Base-by-base conservation (phyloP, 116 monocot genomes). In the Zostera marina region DNA sequence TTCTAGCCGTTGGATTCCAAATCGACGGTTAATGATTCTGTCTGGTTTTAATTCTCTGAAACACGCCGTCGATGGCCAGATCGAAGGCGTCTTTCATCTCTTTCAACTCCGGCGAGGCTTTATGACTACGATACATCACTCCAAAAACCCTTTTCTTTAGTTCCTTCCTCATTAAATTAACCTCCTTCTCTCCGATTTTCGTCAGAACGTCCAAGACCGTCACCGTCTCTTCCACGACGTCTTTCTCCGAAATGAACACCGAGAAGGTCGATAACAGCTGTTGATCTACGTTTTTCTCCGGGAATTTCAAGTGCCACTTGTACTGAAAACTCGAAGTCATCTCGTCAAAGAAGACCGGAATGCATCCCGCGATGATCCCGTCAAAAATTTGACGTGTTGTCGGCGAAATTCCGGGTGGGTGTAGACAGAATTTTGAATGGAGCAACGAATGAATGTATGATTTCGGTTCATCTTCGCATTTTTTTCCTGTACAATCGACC, bases 31-130 rank as follows among this genome's bases (percentile, higher is more conserved):
- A 32, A 32, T n/a, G 32, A 32, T 32, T 5, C 32, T 5, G 4
- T 32, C 32, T 32, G 5, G 0, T 32, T 32, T 54, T 41, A 53
- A 94, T 72, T 65, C 76, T 64, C 24, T 72, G 56, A 22, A 94
- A 64, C 8, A 65, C 80, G 41, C 89, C 89, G 13, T 96, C 89
- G 3, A 96, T 61, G 9, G 89, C 82, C 3, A 96, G 47, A 63
- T 96, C 94, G 42, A 96, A 63, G 3, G 85, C 94, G 62, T 96
- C 94, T 71, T 72, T 85, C 61, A 5, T 59, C 56, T 62, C 61
- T 26, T 79, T 52, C 48, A 88, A 66, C 49, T 73, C 88, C 2
- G 40, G 62, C 4, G 79, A 75, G 62, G 84, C 76, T 45, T 73
- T 73, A 49, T 85, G 79, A 44, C 84, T 63, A 46, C 79, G 74